These are phyloP conservation scores for Eucalyptus polyanthemos DNA, from an alignment of 345 rosid species.

Conservation along the genomic window DNA sequence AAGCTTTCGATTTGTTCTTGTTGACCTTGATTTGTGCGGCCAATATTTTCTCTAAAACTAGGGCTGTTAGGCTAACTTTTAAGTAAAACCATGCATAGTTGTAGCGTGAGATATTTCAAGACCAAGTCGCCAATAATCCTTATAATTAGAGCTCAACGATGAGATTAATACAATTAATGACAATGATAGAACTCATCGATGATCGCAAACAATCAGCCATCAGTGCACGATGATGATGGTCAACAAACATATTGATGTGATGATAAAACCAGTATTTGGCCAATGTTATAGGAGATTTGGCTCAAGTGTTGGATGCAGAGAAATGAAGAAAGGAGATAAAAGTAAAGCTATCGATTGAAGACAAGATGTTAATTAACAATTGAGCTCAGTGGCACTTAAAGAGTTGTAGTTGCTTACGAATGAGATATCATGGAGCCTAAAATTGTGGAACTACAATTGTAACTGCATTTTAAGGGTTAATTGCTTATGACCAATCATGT, in stretches of 20 bases:
- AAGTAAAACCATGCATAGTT: neutral
- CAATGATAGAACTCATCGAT: neutral
- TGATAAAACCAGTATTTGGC: neutral
- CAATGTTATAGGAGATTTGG: neutral
- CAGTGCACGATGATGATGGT: neutral
- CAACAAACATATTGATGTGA: neutral
- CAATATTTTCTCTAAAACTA: too few species aligned
- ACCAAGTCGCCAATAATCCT: too few species aligned
- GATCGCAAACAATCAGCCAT: neutral
- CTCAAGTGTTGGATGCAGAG: neutral
- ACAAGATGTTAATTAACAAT: too few species aligned
- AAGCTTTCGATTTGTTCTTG: too few species aligned
- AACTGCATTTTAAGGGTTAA: too few species aligned
- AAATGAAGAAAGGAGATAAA: neutral
- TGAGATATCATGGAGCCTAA: neutral
- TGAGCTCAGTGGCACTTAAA: neutral
- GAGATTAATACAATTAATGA: too few species aligned
- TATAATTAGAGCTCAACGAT: too few species aligned
- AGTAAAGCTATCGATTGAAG: neutral
- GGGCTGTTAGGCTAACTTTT: neutral
- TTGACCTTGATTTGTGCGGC: accelerated
- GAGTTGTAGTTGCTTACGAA: accelerated
- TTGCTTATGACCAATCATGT: too few species aligned
- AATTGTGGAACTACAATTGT: neutral
- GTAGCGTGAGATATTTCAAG: neutral